phyloP scores from a whole-genome alignment of 2,329 filamentous ascomycete species.

The Sporothrix luriei region DNA sequence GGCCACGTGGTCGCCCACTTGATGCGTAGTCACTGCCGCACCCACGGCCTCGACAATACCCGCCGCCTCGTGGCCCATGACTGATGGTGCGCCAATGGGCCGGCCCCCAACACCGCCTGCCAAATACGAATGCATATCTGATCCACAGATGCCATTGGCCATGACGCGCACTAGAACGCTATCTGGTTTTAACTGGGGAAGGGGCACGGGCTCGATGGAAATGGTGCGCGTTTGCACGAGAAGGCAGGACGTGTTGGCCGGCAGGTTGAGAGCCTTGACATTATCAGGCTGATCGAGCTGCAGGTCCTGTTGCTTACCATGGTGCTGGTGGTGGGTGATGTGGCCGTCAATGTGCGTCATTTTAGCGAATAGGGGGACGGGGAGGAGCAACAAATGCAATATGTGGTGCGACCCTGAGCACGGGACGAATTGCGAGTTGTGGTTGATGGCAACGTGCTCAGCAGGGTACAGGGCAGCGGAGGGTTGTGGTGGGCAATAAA shows the following conservation, averaged over 20 bases:
- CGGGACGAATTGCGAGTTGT: neutral
- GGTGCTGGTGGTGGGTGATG: conserved; percentile 1
- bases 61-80: conserved; percentile 72
- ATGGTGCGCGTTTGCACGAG: conserved; percentile 58
- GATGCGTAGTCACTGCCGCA: conserved; percentile 62
- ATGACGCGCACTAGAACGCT: conserved; percentile 79
- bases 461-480: neutral
- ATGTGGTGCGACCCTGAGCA: conserved; percentile 3
- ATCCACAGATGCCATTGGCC: conserved; percentile 87
- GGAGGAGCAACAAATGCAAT: neutral
- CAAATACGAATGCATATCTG: conserved; percentile 84
- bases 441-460: neutral
- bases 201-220: conserved; percentile 71
- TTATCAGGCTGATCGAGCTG: neutral
- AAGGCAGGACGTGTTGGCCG: conserved; percentile 30
- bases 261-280: conserved; percentile 23
- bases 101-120: conserved; percentile 87
- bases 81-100: conserved; percentile 76
- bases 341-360: conserved; percentile 14
- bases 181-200: conserved; percentile 68
- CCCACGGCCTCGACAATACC: conserved; percentile 76
- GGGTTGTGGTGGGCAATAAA: too few species aligned
- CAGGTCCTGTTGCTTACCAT: neutral
- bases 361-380: neutral
- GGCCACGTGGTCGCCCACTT: conserved; percentile 78